A percentile compares a stretch with the other conserved stretches of the same genome.
Evolutionary conservation across 345 rosid genomes (phyloP).

Genomic region (Salix caprea): DNA sequence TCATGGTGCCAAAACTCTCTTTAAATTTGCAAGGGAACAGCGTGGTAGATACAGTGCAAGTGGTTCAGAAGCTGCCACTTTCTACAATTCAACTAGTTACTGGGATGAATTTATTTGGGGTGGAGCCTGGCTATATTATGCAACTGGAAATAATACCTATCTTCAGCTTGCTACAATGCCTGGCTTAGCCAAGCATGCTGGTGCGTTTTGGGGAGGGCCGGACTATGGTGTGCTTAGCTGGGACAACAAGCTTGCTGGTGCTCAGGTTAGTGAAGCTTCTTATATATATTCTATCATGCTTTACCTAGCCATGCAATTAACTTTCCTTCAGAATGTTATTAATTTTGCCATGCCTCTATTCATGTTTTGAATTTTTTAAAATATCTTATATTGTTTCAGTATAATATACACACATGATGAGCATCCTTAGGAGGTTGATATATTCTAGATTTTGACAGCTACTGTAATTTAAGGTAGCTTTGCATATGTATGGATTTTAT

Average conservation of each 20-base stretch:
- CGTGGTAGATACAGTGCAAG: slow-evolving; percentile 85
- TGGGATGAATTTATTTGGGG: slow-evolving; percentile 98
- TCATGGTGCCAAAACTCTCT: slow-evolving; percentile 79
- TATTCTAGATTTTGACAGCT: background rate
- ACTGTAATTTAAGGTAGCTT: background rate
- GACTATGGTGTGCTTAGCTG: slow-evolving; percentile 88
- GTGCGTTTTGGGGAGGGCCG: slow-evolving; percentile 88
- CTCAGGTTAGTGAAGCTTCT: slow-evolving; percentile 53
- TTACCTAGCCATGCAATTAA: background rate
- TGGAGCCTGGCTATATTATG: slow-evolving; percentile 90
- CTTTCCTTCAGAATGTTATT: background rate
- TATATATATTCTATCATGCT: background rate
- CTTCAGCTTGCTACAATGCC: slow-evolving; percentile 73
- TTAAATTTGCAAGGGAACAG: slow-evolving; percentile 59
- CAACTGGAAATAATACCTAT: slow-evolving; percentile 78
- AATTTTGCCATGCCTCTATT: background rate
- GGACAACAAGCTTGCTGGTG: slow-evolving; percentile 98
- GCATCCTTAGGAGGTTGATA: background rate
- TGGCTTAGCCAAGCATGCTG: slow-evolving; percentile 79
- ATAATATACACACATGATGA: background rate
- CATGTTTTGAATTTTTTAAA: background rate
- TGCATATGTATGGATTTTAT: background rate
- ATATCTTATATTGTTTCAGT: background rate
- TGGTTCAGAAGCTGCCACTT: slow-evolving; percentile 48
- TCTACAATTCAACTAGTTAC: slow-evolving; percentile 81